These are phyloP conservation scores for Ganoderma leucocontextum DNA, from an alignment of 1,284 basidiomycete species.

Conservation along the genomic window DNA sequence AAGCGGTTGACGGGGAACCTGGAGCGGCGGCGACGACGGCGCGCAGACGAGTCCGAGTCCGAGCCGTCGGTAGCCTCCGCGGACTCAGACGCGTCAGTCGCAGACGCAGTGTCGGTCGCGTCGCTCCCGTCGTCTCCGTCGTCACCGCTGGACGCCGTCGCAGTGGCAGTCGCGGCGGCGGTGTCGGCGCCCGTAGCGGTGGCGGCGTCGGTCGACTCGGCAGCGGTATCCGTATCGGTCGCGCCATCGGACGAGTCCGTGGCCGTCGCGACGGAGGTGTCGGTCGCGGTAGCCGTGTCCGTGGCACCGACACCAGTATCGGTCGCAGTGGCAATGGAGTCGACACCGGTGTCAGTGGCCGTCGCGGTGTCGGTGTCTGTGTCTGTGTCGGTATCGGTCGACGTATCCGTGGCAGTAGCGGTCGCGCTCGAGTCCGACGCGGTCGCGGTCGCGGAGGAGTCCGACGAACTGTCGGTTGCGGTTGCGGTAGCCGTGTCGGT, in stretches of 20 bases:
- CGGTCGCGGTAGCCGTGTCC: conserved; percentile 1
- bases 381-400: background rate
- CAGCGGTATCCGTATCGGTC: conserved; percentile 12
- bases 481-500: background rate
- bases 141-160: conserved; percentile 4
- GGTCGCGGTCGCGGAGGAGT: conserved; percentile 7
- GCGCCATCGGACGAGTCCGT: background rate
- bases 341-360: background rate
- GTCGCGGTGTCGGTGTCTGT: background rate
- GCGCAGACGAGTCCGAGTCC: conserved; percentile 13
- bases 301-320: background rate
- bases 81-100: conserved; percentile 8
- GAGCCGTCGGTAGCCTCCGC: conserved; percentile 3
- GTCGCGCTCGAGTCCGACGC: conserved; percentile 15
- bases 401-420: conserved; percentile 5
- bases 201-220: conserved; percentile 15
- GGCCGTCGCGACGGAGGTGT: conserved; percentile 1
- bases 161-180: conserved; percentile 16
- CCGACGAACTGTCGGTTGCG: background rate
- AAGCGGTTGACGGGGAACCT: conserved; percentile 9
- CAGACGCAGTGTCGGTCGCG: conserved; percentile 9
- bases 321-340: background rate
- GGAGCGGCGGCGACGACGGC: conserved; percentile 2
- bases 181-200: conserved; percentile 20
- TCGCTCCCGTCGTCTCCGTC: conserved; percentile 13